phyloP scores from a whole-genome alignment of 2,329 filamentous ascomycete species.

The Claviceps spartinae region DNA sequence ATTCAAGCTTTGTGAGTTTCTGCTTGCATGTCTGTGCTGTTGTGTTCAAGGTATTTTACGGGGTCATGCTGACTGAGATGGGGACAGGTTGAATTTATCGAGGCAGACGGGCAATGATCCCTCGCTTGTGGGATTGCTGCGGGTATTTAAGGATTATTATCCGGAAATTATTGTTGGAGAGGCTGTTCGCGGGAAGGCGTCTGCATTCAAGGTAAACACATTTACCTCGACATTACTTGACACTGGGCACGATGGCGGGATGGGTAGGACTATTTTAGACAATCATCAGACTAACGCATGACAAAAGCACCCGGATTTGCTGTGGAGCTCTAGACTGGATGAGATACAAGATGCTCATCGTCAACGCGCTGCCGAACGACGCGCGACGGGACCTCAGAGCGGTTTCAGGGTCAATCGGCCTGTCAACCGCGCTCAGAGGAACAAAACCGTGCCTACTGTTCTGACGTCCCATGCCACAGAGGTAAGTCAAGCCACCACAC shows the following conservation, averaged over 20 bases:
- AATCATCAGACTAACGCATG: conserved; percentile 2
- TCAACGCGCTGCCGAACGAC: conserved; percentile 30
- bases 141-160: conserved; percentile 84
- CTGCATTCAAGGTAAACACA: conserved; percentile 41
- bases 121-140: conserved; percentile 57
- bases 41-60: too few relatives aligned
- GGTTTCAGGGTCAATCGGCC: conserved; percentile 52
- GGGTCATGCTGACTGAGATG: background rate
- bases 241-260: background rate
- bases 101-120: conserved; percentile 58
- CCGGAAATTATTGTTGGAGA: conserved; percentile 75
- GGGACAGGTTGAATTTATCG: conserved; percentile 38
- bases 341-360: conserved; percentile 49
- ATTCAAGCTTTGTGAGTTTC: conserved; percentile 57
- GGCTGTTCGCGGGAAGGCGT: conserved; percentile 44
- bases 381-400: conserved; percentile 19
- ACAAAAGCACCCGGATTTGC: conserved; percentile 52
- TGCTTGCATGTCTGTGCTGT: background rate
- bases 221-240: background rate
- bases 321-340: conserved; percentile 58
- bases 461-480: conserved; percentile 63
- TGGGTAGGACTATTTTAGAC: background rate
- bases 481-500: conserved; percentile 22
- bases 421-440: conserved; percentile 14
- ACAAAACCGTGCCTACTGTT: conserved; percentile 47